A percentile compares a stretch with the other conserved stretches of the same genome.
phyloP scores from a whole-genome alignment of 805 yeast species.

The Ogataea corticis region DNA sequence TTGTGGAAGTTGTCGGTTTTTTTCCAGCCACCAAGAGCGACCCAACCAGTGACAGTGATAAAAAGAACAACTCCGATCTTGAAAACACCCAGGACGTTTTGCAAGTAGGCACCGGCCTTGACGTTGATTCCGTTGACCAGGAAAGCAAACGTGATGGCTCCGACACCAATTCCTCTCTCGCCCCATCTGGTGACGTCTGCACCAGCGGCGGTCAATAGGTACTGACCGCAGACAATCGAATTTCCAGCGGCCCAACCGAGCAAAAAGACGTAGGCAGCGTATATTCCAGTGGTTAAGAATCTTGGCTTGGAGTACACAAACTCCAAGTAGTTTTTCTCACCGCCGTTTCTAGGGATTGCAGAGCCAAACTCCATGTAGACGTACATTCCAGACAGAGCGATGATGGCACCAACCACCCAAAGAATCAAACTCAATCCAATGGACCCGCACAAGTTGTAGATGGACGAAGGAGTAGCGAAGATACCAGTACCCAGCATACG shows the following conservation, averaged over 20 bases:
- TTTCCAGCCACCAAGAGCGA: conserved; percentile 73
- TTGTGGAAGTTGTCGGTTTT: conserved; percentile 37
- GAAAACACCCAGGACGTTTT: conserved; percentile 66
- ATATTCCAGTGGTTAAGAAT: conserved; percentile 63
- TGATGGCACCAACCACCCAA: conserved; percentile 75
- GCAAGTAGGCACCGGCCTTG: conserved; percentile 65
- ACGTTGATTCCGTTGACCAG: conserved; percentile 60
- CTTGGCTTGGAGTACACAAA: conserved; percentile 66
- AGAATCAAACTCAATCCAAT: conserved; percentile 70
- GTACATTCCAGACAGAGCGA: conserved; percentile 61
- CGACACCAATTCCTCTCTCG: conserved; percentile 75
- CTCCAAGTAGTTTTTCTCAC: conserved; percentile 80
- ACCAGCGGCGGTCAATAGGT: conserved; percentile 72
- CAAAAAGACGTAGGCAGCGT: conserved; percentile 69
- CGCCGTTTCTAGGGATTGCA: conserved; percentile 60
- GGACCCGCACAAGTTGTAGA: conserved; percentile 60
- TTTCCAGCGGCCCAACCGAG: conserved; percentile 89
- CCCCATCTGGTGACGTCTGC: conserved; percentile 73
- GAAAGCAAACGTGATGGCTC: conserved; percentile 71
- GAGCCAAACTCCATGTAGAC: conserved; percentile 79
- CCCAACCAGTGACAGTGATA: conserved; percentile 80
- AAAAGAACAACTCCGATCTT: conserved; percentile 67
- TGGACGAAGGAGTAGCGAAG: conserved; percentile 66
- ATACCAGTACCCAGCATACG: conserved; percentile 77
- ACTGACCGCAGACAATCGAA: conserved; percentile 77